These are phyloP conservation scores for Coemansia sp. DNA, from an alignment of 192 early-diverging fungal species.

Conservation along the genomic window DNA sequence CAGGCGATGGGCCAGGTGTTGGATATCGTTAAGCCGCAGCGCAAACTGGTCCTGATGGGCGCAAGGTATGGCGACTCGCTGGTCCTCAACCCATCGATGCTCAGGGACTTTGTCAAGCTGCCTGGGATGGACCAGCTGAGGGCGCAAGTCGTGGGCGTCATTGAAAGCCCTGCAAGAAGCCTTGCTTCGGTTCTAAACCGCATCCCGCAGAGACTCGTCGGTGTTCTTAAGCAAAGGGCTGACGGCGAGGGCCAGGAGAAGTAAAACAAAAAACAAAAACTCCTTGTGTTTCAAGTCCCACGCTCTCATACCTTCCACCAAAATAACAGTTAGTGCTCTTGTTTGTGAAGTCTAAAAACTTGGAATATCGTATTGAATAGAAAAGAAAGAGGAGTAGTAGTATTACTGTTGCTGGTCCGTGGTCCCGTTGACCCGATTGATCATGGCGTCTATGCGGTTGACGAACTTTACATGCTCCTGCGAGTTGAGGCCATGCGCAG, in stretches of 20 bases:
- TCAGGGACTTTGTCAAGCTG: slow-evolving; percentile 38
- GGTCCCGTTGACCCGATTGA: slow-evolving; percentile 7
- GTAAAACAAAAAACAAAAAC: not conserved
- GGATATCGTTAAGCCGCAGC: slow-evolving; percentile 20
- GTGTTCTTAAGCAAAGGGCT: slow-evolving; percentile 42
- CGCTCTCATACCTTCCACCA: too few species aligned
- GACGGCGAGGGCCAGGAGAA: slow-evolving; percentile 12
- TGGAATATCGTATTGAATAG: not conserved
- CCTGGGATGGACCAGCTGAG: slow-evolving; percentile 39
- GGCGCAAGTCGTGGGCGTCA: slow-evolving; percentile 43
- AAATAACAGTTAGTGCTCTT: too few species aligned
- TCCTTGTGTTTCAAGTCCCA: too few species aligned
- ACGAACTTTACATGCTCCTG: slow-evolving; percentile 32
- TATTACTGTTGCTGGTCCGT: too few species aligned
- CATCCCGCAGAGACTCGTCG: slow-evolving; percentile 46
- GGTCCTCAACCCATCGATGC: slow-evolving; percentile 36
- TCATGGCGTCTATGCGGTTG: slow-evolving; percentile 32
- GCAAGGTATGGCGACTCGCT: slow-evolving; percentile 38
- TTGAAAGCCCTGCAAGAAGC: slow-evolving; percentile 38
- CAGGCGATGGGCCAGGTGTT: slow-evolving; percentile 31
- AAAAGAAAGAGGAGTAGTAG: not conserved
- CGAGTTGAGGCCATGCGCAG: slow-evolving; percentile 37
- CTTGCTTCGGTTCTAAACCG: slow-evolving; percentile 30
- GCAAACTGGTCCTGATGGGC: slow-evolving; percentile 47
- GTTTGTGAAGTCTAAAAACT: too few species aligned